Base-by-base conservation (phyloP, 192 early-diverging fungal genomes). In the Coemansia asiatica region DNA sequence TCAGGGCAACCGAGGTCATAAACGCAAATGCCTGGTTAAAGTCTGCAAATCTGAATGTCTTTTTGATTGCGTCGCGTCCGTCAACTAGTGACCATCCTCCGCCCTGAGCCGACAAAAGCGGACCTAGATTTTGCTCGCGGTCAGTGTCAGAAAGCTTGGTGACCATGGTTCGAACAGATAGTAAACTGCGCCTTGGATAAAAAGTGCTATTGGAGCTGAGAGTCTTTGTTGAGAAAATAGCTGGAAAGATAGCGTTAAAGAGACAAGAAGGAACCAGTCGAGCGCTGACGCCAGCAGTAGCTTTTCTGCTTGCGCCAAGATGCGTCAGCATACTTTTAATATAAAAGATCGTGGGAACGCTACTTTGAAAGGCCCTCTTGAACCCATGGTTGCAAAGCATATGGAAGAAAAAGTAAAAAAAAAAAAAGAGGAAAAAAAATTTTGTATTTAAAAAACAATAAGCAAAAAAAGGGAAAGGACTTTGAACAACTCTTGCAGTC, bases 21-120 rank as follows among this genome's bases (percentile, higher is more conserved):
- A 98, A 98, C 6, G 89, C 90, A 84, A 94, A 98, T 6, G 94
- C 94, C 54, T 87, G 84, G 76, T 84, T 87, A 70, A 98, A 98
- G 70, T 91, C 86, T 49, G 85, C 75, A 79, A 96, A 97, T 47
- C 44, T 35, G 71, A 93, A 94, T 18, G 83, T 84, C 74, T 92
- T 94, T 60, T 84, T 74, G 62, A 91, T 90, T 23, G 88, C 89
- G 64, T 93, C 92, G 36, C 90, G 84, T 12, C 76, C 79, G 19
- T 77, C 64, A 15, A 83, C 85, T n/a, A 91, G 51, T 46, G 67
- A 66, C 91, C 91, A 92, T 53, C 82, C 87, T 36, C 55, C 54
- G 23, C 38, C 48, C n/a, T 35, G 23, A n/a, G 58, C 18, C 50
- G 50, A 27, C 12, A 76, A 51, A 15, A 76, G 65, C 13, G 80